phyloP scores from a whole-genome alignment of 306 rosid genomes.

The Crataegus laevigata region DNA sequence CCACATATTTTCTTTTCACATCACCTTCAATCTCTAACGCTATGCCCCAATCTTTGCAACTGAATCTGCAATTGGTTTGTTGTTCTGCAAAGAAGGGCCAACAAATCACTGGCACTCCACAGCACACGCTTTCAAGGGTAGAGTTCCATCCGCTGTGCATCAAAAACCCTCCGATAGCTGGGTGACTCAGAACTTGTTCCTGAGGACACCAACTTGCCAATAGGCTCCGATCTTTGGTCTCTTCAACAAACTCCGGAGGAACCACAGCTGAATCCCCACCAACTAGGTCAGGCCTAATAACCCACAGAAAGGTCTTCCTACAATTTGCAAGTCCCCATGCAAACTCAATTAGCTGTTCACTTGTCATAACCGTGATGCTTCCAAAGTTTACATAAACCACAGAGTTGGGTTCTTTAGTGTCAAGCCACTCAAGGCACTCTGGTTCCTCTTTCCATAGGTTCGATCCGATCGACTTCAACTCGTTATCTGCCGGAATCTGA shows the following conservation, averaged over 20 bases:
- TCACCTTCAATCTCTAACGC: constrained; percentile 58
- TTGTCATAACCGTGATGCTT: constrained; percentile 45
- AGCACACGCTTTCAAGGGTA: constrained; percentile 44
- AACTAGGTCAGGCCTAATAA: constrained; percentile 41
- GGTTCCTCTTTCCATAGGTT: constrained; percentile 63
- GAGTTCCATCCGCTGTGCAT: constrained; percentile 75
- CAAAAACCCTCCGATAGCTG: constrained; percentile 47
- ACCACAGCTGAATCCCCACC: constrained; percentile 21
- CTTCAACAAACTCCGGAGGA: constrained; percentile 21
- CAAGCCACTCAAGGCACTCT: constrained; percentile 50
- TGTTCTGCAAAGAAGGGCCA: constrained; percentile 68
- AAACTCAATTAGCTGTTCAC: constrained; percentile 42
- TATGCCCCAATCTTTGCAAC: constrained; percentile 56
- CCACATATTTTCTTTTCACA: constrained; percentile 35
- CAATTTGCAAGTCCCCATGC: constrained; percentile 65
- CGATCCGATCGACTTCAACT: constrained; percentile 21
- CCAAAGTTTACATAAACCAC: constrained; percentile 69
- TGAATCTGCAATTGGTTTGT: constrained; percentile 47
- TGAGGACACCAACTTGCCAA: constrained; percentile 55
- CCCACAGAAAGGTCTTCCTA: constrained; percentile 37
- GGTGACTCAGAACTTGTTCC: constrained; percentile 39
- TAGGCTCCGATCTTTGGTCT: constrained; percentile 24
- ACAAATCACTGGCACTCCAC: constrained; percentile 54
- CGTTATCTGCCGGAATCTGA: not conserved
- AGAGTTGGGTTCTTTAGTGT: constrained; percentile 14